Evolutionary conservation across 495 filamentous ascomycete genomes (phyloP), one percentile per base, ranked within the genome.

Genomic region (Tuber indicum): DNA sequence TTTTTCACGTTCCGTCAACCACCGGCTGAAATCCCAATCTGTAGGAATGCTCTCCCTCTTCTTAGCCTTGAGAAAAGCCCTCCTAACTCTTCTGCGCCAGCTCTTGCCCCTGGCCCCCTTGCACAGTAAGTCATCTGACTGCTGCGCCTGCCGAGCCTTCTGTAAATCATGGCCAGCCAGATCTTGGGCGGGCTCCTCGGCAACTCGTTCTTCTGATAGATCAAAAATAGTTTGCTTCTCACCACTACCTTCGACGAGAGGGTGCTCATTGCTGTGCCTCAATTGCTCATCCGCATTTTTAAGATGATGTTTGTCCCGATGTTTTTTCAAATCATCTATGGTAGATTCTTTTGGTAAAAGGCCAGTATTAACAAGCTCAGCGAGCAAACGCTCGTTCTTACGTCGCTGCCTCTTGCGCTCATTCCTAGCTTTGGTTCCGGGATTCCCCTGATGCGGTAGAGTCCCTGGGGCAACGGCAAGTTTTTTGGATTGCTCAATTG

Each of bases 401-500:
- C 74, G 44, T 7, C 74, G 58, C 43, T 79, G 71, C 52, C 70
- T 83, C 49, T 80, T 83, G 70, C 81, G 81, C 17, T 74, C 73
- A n/a, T 82, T 82, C 47, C 81, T 80, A 41, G 75, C 75, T 41
- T 70, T 78, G 3, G 81, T 83, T 44, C 74, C 62, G 14, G 26
- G 26, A 46, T 71, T 78, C 2, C 73, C 78, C 36, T 77, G 74
- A 52, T 82, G 36, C 10, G 81, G 81, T 0, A 80, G 74, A 46
- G 81, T 75, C 19, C 81, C 81, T 19, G 72, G 74, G 16, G 81
- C 75, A 36, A 79, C 78, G 4, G 78, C 44, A 58, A 52, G 43
- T 19, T 49, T 47, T 43, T 46, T 44, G 5, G 26, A 16, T n/a
- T 42, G n/a, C n/a, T n/a, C 71, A 44, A 44, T 66, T 36, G 26